Evolutionary conservation across 305 asterid species (phyloP).

Genomic region (Plantago coronopus): DNA sequence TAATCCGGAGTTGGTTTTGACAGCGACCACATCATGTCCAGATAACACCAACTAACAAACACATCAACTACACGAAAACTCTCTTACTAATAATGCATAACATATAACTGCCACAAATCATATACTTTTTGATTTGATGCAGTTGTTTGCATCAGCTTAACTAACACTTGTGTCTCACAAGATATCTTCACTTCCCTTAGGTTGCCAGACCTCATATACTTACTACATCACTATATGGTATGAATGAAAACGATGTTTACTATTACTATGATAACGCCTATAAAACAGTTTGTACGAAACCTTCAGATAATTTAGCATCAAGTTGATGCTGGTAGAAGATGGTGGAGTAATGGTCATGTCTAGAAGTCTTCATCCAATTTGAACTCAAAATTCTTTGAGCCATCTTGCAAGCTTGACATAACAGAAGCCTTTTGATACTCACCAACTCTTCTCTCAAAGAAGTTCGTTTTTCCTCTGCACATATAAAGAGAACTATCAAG

Average conservation of each 20-base stretch:
- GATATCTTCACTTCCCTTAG: too few relatives aligned
- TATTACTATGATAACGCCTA: slow-evolving; percentile 7
- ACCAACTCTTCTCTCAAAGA: slow-evolving; percentile 70
- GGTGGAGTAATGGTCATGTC: slow-evolving; percentile 7
- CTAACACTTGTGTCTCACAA: too few relatives aligned
- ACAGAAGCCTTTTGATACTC: slow-evolving; percentile 73
- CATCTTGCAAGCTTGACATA: slow-evolving; percentile 56
- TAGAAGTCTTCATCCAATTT: slow-evolving; percentile 67
- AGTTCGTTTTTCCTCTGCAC: slow-evolving; percentile 66
- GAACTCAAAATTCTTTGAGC: slow-evolving; percentile 49
- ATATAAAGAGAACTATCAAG: slow-evolving; percentile 1
- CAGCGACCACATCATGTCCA: too few relatives aligned
- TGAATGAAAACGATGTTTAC: neutral
- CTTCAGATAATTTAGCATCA: slow-evolving; percentile 19
- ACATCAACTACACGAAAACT: neutral
- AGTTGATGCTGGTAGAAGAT: slow-evolving; percentile 8
- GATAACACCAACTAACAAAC: slow-evolving; percentile 20
- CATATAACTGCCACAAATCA: too few relatives aligned
- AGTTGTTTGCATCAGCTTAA: too few relatives aligned
- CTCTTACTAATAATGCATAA: too few relatives aligned
- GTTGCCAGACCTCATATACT: too few relatives aligned
- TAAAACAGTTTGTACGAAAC: slow-evolving; percentile 9
- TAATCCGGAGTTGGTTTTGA: slow-evolving; percentile 6
- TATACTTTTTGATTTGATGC: too few relatives aligned
- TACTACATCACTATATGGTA: too few relatives aligned